Base-by-base conservation (phyloP, 2,329 filamentous ascomycete species). In the Cladosporium sp. region DNA sequence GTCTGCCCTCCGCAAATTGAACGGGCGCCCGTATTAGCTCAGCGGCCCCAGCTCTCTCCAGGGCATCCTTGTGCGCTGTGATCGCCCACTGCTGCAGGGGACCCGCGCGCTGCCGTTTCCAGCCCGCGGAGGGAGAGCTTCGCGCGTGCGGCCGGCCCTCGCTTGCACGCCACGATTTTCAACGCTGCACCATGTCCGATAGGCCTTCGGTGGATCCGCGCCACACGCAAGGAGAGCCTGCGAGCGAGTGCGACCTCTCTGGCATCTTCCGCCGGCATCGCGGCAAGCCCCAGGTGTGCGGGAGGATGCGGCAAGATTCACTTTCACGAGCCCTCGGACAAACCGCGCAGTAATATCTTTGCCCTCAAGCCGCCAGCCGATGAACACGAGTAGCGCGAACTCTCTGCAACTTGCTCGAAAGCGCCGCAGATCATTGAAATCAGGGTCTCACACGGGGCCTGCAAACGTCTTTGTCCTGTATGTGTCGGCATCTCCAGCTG, bases 1-100 rank as follows among this genome's bases (percentile, higher is more conserved):
- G 22, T 28, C 35, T 38, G 46, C 46, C 46, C 46, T 49, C 46
- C 46, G 46, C 46, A 49, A 18, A 43, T 43, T 49, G 46, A 49
- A 49, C 46, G 46, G 46, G 35, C 16, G 28, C 14, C 31, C 43
- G 43, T 45, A 35, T 35, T 45, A 18, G 43, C 43, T 19, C 16
- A 22, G 40, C 16, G 16, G 19, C 32, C 32, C 43, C 28, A 34
- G 43, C 46, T 16, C 35, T 49, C 35, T 49, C 37, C 19, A 16
- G 37, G 46, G 10, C n/a, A 14, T 32, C 46, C 38, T 28, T 40
- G 45, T 49, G n/a, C 35, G 7, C 19, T 42, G 14, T 40, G 46
- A 49, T 49, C 46, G 42, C 33, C 44, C 19, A 28, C 41, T 22
- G 41, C 41, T 43, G 41, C 41, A 28, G 41, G 16, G 41, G 41